Base-by-base conservation (phyloP, 2,329 filamentous ascomycete species). In the Fusarium sp. region DNA sequence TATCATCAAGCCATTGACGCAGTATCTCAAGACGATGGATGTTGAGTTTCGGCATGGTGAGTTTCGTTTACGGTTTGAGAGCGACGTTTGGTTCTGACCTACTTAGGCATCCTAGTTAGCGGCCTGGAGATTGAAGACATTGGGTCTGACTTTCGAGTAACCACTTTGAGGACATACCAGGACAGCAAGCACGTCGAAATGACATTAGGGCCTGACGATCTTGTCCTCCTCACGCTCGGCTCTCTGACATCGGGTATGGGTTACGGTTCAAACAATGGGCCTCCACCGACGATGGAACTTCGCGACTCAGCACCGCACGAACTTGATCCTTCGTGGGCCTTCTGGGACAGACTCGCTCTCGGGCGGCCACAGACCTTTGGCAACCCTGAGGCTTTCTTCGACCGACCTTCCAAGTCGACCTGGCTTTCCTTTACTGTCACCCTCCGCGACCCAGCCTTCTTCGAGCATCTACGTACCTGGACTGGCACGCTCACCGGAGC, bases 341-440 rank as follows among this genome's bases (percentile, higher is more conserved):
- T 70, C 43, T 70, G 68, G 68, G 68, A 70, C n/a, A 48, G 47
- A 21, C 54, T 70, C 14, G 55, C 68, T 1, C 19, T 69, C 10
- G 53, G 67, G 1, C 68, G 62, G 0, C 68, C 68, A 2, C n/a
- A 25, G 11, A 58, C 47, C 2, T 70, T 70, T 31, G 68, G 68
- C 14, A 70, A 70, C 36, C 68, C 68, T 0, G 66, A 70, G 11
- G 68, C 57, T 2, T 70, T 70, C 49, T 70, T 70, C 37, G 68
- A 70, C n/a, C 64, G 68, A 1, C 68, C 68, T 0, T 69, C 66
- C 21, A 70, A 70, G 42, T 70, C 68, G 9, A 70, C 61, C 2
- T 70, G 68, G 68, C 62, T 70, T 9, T 70, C 68, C 4, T 70
- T 70, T 23, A 70, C 68, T 1, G 54, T 66, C 0, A 70, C 68